Conservation (phyloP, 129 eudicot species). For the Artemisia annua region DNA sequence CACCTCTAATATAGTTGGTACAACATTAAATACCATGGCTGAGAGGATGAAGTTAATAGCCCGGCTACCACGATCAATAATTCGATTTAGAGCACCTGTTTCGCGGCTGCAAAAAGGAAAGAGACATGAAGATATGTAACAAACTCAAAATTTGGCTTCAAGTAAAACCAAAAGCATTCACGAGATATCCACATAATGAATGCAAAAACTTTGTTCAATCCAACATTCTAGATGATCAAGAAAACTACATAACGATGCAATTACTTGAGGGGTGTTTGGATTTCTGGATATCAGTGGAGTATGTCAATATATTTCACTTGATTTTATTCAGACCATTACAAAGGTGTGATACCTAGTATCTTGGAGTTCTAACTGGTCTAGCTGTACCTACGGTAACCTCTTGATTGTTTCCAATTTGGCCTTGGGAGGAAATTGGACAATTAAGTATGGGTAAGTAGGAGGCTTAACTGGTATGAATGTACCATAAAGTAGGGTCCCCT, state of each 20-base stretch:
- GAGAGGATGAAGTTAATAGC: constrained; percentile 95
- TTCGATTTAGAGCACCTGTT: constrained; percentile 91
- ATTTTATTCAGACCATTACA: too few relatives aligned
- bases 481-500: too few relatives aligned
- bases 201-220: not conserved
- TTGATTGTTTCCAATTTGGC: too few relatives aligned
- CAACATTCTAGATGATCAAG: not conserved
- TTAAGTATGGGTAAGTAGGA: too few relatives aligned
- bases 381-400: too few relatives aligned
- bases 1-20: constrained; percentile 96
- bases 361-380: too few relatives aligned
- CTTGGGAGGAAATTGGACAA: too few relatives aligned
- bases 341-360: too few relatives aligned
- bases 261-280: too few relatives aligned
- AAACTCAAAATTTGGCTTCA: not conserved
- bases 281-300: too few relatives aligned
- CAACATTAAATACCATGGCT: constrained; percentile 96
- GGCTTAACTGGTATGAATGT: too few relatives aligned
- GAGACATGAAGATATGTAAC: constrained; percentile 1
- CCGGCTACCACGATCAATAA: constrained; percentile 98
- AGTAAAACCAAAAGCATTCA: not conserved
- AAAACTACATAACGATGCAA: not conserved
- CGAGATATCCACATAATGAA: not conserved
- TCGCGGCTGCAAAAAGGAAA: constrained; percentile 68
- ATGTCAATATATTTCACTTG: too few relatives aligned